These are phyloP conservation scores for Verticillium nubilum DNA, from an alignment of 2,329 filamentous ascomycete species.

Conservation along the genomic window DNA sequence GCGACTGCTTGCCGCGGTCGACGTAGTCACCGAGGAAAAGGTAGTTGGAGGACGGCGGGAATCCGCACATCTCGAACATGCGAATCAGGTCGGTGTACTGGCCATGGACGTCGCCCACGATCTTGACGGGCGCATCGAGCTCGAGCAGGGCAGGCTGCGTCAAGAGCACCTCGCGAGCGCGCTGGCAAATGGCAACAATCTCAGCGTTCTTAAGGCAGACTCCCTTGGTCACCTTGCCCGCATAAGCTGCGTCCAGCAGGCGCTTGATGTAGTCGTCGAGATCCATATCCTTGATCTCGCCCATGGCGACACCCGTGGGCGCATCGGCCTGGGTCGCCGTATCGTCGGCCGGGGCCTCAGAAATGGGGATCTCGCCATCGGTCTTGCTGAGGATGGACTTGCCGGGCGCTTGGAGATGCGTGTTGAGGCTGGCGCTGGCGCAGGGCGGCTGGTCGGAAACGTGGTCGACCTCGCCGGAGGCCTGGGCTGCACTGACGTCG, in stretches of 20 bases:
- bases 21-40: slow-evolving; percentile 96
- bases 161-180: slow-evolving; percentile 82
- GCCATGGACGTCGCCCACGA: slow-evolving; percentile 93
- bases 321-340: slow-evolving; percentile 40
- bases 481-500: slow-evolving; percentile 74
- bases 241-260: slow-evolving; percentile 88
- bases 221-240: slow-evolving; percentile 94
- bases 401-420: slow-evolving; percentile 63
- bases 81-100: slow-evolving; percentile 95
- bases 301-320: slow-evolving; percentile 66
- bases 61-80: slow-evolving; percentile 98
- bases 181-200: slow-evolving; percentile 87
- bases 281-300: slow-evolving; percentile 86
- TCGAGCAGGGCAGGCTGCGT: slow-evolving; percentile 90
- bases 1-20: slow-evolving; percentile 89
- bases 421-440: slow-evolving; percentile 52
- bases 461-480: slow-evolving; percentile 85
- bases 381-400: slow-evolving; percentile 87
- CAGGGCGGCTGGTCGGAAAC: slow-evolving; percentile 87
- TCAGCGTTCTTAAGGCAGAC: slow-evolving; percentile 97
- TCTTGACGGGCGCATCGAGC: slow-evolving; percentile 91
- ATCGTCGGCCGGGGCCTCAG: slow-evolving; percentile 38
- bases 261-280: slow-evolving; percentile 96
- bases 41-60: slow-evolving; percentile 87
- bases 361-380: slow-evolving; percentile 62